Conservation (phyloP, 148 eudicot genomes). For the Polygonum maritimum region DNA sequence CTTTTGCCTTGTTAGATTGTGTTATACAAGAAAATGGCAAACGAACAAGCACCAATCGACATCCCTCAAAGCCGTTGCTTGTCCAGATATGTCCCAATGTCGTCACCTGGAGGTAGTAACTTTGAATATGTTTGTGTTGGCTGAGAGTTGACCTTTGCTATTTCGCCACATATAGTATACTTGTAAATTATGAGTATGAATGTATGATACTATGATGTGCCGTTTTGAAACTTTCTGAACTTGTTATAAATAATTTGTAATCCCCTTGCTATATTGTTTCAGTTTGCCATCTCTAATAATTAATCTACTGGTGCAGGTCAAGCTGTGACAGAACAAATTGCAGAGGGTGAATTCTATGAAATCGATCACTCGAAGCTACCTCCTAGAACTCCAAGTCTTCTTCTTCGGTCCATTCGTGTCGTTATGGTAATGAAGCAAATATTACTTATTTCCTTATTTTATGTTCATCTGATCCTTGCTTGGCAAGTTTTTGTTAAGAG, state of each 20-base stretch:
- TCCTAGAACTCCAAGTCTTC: constrained; percentile 1
- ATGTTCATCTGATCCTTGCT: background rate
- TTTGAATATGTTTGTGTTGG: background rate
- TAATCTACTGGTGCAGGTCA: constrained; percentile 5
- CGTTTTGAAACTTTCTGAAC: background rate
- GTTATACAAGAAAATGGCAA: background rate
- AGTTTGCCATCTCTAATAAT: background rate
- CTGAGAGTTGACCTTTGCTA: background rate
- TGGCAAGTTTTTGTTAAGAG: background rate
- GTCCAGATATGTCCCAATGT: background rate
- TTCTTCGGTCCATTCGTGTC: background rate
- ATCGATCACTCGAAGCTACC: constrained; percentile 11
- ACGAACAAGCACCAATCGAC: background rate
- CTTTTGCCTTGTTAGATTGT: background rate
- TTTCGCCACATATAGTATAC: background rate
- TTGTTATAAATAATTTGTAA: background rate
- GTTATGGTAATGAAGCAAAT: constrained; percentile 8
- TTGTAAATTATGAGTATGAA: background rate
- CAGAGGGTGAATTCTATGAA: constrained; percentile 6
- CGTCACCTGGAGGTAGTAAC: background rate
- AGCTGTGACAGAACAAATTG: constrained; percentile 3
- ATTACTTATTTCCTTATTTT: background rate
- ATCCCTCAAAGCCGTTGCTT: background rate
- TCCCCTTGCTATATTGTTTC: background rate
- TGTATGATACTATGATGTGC: background rate